These are phyloP conservation scores for Prunus mongolica DNA, from an alignment of 306 rosid genomes.

Conservation along the genomic window DNA sequence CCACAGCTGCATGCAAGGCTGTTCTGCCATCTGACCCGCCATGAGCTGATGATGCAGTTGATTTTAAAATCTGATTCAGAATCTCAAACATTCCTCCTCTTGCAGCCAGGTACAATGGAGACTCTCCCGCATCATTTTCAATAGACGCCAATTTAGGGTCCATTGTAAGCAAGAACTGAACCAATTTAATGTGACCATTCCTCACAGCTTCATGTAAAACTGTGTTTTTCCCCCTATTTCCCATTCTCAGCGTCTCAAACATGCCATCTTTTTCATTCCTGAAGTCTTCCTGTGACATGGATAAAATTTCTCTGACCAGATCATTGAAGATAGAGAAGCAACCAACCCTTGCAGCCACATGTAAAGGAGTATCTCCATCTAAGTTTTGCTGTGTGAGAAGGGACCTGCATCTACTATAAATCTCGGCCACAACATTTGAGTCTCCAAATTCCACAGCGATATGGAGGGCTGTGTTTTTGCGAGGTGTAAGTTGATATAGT, in stretches of 20 bases:
- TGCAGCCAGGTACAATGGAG: conserved; percentile 1
- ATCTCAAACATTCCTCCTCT: conserved; percentile 1
- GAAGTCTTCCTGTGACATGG: background rate
- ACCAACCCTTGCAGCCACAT: conserved; percentile 4
- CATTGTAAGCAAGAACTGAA: background rate
- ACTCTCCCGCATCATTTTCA: background rate
- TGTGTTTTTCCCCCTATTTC: background rate
- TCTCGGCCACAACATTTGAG: background rate
- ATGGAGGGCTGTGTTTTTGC: conserved; percentile 1
- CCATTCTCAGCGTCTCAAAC: background rate
- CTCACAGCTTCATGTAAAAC: background rate
- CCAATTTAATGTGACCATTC: background rate
- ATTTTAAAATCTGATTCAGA: background rate
- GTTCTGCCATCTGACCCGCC: conserved; percentile 1
- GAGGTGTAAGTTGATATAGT: background rate
- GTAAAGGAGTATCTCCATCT: background rate
- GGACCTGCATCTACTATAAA: background rate
- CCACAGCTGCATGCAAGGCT: conserved; percentile 5
- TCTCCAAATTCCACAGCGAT: background rate
- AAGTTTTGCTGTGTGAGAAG: background rate
- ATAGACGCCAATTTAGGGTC: background rate
- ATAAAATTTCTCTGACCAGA: background rate
- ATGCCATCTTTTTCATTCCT: background rate
- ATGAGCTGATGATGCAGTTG: background rate
- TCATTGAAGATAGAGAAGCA: background rate